phyloP scores from a whole-genome alignment of 352 stramenopile genomes.

The Phytophthora palmivora region DNA sequence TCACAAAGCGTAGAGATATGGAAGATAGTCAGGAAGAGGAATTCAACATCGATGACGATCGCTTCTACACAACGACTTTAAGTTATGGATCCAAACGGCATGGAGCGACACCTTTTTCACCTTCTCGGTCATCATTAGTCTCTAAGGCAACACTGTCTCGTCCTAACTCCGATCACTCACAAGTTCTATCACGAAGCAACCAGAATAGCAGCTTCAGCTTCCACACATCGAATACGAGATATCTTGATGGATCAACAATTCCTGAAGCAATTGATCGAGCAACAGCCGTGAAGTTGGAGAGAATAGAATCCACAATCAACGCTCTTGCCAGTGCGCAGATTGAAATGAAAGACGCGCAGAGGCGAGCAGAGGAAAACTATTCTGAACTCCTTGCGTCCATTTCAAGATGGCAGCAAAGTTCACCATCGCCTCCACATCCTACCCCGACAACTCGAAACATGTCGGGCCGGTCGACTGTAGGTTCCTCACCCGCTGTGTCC shows the following conservation, averaged over 20 bases:
- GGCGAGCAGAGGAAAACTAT: conserved; percentile 39
- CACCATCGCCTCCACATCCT: neutral
- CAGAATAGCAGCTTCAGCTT: conserved; percentile 17
- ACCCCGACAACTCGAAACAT: conserved; percentile 16
- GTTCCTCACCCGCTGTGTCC: conserved; percentile 1
- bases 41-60: conserved; percentile 17
- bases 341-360: conserved; percentile 59
- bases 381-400: conserved; percentile 49
- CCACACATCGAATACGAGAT: neutral
- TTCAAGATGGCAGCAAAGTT: conserved; percentile 18
- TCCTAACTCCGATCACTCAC: conserved; percentile 15
- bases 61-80: conserved; percentile 26
- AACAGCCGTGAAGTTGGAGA: conserved; percentile 50
- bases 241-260: neutral
- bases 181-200: conserved; percentile 19
- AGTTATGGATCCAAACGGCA: conserved; percentile 19
- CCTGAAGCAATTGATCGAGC: conserved; percentile 27
- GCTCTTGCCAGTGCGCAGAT: conserved; percentile 39
- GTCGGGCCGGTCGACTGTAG: conserved; percentile 13
- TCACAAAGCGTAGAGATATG: conserved; percentile 41
- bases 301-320: conserved; percentile 55
- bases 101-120: conserved; percentile 15
- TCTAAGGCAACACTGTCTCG: conserved; percentile 18
- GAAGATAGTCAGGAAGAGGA: conserved; percentile 16
- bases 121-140: conserved; percentile 20